A percentile compares a stretch with the other conserved stretches of the same genome.
Conservation (phyloP, 345 rosid species). For the Rhodamnia argentea region DNA sequence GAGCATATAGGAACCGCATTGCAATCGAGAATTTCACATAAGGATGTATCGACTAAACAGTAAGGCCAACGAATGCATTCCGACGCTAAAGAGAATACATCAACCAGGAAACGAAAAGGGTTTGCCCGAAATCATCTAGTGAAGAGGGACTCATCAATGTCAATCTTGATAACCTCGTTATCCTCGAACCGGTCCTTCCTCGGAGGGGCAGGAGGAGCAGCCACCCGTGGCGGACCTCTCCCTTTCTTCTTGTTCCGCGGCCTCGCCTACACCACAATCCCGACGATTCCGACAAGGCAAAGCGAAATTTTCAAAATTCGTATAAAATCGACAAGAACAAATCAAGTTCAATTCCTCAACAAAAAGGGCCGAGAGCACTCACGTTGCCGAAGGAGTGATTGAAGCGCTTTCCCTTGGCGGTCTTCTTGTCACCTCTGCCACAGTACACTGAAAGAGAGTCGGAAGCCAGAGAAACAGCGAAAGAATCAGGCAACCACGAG, state of each 20-base stretch:
- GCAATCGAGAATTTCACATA: background rate
- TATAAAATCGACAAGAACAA: background rate
- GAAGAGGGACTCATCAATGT: conserved; percentile 65
- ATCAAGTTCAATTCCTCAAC: background rate
- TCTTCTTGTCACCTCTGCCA: conserved; percentile 85
- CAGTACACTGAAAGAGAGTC: conserved; percentile 38
- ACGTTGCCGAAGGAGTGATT: conserved; percentile 91
- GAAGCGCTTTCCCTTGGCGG: conserved; percentile 87
- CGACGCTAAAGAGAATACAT: background rate
- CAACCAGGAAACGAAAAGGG: background rate
- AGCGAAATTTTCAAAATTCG: background rate
- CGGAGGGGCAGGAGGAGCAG: conserved; percentile 56
- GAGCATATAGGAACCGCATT: background rate
- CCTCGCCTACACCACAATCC: conserved; percentile 48
- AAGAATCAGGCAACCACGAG: background rate
- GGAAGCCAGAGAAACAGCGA: background rate
- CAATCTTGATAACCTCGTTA: conserved; percentile 46
- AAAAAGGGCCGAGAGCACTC: background rate
- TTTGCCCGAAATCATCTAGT: conserved; percentile 14
- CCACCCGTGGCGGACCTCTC: conserved; percentile 69
- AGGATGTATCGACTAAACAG: background rate
- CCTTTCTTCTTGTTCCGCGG: conserved; percentile 85
- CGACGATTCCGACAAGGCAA: background rate
- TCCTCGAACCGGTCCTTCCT: conserved; percentile 57
- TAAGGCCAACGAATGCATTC: background rate